Base-by-base conservation (phyloP, 2,329 filamentous ascomycete species). In the Trichoderma breve region DNA sequence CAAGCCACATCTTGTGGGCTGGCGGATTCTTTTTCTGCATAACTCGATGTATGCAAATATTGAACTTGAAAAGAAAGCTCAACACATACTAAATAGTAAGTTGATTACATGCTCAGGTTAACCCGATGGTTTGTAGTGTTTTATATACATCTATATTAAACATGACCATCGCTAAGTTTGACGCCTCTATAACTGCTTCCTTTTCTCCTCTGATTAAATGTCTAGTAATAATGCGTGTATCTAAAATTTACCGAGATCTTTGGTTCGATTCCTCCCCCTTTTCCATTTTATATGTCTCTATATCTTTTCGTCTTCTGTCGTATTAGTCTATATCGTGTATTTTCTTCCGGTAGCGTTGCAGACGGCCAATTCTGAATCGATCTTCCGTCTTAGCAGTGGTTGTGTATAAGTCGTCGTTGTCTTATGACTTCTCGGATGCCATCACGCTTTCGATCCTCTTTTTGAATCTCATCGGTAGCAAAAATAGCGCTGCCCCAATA, bases 391-490 rank as follows among this genome's bases (percentile, higher is more conserved):
- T 4, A 51, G 43, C 24, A 12, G 3, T 55, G 21, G 36, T 26
- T 5, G n/a, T 28, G 24, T 24, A 21, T 24, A 2, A 15, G 43
- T 51, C 18, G 15, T 12, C 2, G 3, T 30, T 6, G 11, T 24
- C 11, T 47, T 18, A 68, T 21, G 14, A 18, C 34, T 68, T 68
- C 26, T 68, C 65, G 1, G 53, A 43, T 12, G 18, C 8, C 14
- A 43, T 14, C 6, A 32, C 18, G 1, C 9, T 47, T 18, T 68
- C 36, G 21, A 60, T 34, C 18, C 18, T 47, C 65, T 60, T 60
- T 21, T 60, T 60, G 21, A 68, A 68, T 43, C 65, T 68, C 12
- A 68, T 5, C n/a, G 65, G 65, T 11, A 60, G 15, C 12, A 68
- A 58, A 24, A 68, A 60, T 5, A 68, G 55, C 1, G 65, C 53